These are phyloP conservation scores for Perkinsus marinus DNA, from an alignment of 169 alveolate genomes.

Conservation along the genomic window DNA sequence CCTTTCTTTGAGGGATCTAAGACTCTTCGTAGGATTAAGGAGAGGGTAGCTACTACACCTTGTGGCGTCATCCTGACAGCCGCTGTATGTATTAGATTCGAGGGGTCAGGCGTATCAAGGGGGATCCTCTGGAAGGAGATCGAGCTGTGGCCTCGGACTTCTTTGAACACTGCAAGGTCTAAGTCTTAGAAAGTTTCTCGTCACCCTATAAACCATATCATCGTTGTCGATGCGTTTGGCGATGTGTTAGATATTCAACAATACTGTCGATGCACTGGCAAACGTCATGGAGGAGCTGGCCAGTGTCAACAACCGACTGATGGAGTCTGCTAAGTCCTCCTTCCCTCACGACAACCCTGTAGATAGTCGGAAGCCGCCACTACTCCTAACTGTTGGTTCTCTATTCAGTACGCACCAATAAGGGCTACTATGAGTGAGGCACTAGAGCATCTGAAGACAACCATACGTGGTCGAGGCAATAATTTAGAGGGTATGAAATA, in stretches of 20 bases:
- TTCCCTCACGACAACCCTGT: background rate
- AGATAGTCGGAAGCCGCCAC: background rate
- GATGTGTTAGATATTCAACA: background rate
- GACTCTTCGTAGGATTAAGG: background rate
- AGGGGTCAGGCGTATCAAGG: background rate
- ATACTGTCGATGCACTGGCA: background rate
- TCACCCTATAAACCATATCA: background rate
- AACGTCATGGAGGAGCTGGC: background rate
- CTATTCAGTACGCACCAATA: background rate
- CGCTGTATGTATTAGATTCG: background rate
- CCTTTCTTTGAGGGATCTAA: background rate
- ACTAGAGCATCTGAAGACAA: background rate
- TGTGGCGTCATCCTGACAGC: background rate
- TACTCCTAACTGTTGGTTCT: background rate
- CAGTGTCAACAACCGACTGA: background rate
- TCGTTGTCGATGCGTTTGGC: background rate
- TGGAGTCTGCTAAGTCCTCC: background rate
- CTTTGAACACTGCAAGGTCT: background rate
- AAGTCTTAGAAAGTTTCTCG: background rate
- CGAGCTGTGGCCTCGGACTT: background rate
- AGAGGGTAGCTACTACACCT: background rate
- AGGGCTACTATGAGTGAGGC: background rate
- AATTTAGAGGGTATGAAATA: background rate
- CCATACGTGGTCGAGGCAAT: background rate
- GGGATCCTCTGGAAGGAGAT: background rate